Conservation (phyloP, 805 yeast genomes). For the Yamadazyma phyllophila region DNA sequence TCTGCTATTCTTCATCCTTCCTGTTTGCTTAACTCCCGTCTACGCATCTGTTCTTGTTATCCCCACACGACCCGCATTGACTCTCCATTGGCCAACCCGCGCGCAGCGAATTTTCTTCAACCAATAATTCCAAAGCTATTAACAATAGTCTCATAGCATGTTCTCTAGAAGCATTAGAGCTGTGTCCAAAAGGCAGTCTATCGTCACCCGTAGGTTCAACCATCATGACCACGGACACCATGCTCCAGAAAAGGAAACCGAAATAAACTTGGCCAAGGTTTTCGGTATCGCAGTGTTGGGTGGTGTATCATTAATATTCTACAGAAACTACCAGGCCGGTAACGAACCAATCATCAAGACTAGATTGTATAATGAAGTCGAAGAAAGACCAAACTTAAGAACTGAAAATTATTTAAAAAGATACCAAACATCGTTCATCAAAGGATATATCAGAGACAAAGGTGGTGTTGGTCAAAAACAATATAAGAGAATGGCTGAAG, state of each 20-base stretch:
- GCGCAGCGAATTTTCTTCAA: constrained; percentile 4
- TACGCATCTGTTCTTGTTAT: not conserved
- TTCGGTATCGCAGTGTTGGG: constrained; percentile 41
- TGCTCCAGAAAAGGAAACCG: constrained; percentile 26
- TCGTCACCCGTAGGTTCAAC: constrained; percentile 20
- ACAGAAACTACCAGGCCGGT: constrained; percentile 28
- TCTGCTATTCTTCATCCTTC: not conserved
- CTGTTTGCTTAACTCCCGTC: too few species aligned
- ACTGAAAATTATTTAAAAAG: constrained; percentile 35
- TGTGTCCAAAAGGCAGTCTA: constrained; percentile 7
- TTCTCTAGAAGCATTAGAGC: constrained; percentile 14
- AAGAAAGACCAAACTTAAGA: constrained; percentile 33
- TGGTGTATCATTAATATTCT: constrained; percentile 32
- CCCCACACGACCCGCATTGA: not conserved
- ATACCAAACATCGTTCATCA: constrained; percentile 42
- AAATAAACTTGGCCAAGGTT: constrained; percentile 40
- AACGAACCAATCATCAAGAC: constrained; percentile 39
- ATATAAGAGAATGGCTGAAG: constrained; percentile 32
- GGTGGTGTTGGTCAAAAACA: constrained; percentile 46
- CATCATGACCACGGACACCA: constrained; percentile 18
- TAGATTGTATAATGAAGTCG: constrained; percentile 32
- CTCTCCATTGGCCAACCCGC: constrained; percentile 3
- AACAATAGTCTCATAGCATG: constrained; percentile 8
- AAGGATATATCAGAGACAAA: constrained; percentile 41
- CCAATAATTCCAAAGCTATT: constrained; percentile 14